phyloP scores from a whole-genome alignment of 139 green algal genomes.

The Tetraselmis chui region DNA sequence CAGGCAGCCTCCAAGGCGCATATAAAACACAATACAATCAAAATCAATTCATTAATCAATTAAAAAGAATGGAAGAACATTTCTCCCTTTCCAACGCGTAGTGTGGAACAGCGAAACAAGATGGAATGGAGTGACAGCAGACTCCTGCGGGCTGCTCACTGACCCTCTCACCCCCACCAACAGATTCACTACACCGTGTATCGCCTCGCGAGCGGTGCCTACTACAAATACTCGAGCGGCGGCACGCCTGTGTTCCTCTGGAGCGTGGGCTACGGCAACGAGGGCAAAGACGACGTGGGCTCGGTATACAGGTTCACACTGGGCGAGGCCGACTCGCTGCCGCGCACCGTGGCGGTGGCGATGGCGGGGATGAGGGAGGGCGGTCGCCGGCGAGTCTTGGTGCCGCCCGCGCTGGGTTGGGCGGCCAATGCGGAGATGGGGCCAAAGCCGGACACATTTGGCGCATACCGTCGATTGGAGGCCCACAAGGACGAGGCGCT shows the following conservation, averaged over 20 bases:
- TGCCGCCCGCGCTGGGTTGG: slow-evolving; percentile 51
- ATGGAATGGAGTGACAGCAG: no score
- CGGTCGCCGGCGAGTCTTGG: slow-evolving; percentile 41
- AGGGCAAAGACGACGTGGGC: slow-evolving; percentile 48
- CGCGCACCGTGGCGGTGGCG: slow-evolving; percentile 33
- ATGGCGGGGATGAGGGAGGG: slow-evolving; percentile 56
- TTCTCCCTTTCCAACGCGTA: no score
- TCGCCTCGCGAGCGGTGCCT: slow-evolving; percentile 50
- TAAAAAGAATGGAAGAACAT: no score
- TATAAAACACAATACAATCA: no score
- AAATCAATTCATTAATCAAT: no score
- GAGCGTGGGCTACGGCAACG: slow-evolving; percentile 47
- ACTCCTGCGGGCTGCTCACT: no score
- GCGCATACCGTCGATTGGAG: slow-evolving; percentile 39
- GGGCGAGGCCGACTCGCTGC: slow-evolving; percentile 34
- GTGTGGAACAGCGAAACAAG: no score
- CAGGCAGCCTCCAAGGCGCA: no score
- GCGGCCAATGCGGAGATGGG: slow-evolving; percentile 30
- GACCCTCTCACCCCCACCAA: no score
- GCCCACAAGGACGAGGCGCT: slow-evolving; percentile 49
- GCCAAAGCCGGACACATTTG: slow-evolving; percentile 41
- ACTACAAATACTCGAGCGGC: slow-evolving; percentile 63
- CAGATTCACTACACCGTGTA: slow-evolving; percentile 56
- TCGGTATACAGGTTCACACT: slow-evolving; percentile 45
- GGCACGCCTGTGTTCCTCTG: slow-evolving; percentile 65